Percentiles rank a stretch among this genome's conserved stretches.
Evolutionary conservation across 164 flowering plant genomes (phyloP).

Genomic region (Vitis rupestris): DNA sequence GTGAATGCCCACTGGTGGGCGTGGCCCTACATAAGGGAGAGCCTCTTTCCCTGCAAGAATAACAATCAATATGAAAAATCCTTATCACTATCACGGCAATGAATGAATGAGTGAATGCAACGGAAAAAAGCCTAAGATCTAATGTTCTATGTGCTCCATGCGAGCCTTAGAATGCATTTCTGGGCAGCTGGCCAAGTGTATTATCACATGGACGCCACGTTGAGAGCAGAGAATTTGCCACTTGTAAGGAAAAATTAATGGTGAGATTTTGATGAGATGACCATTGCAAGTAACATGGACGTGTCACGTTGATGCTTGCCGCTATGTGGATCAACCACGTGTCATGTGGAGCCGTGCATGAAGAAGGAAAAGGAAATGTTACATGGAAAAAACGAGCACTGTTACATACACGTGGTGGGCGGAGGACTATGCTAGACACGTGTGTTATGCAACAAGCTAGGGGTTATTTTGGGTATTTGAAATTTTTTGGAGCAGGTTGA

Average conservation of each 20-base stretch:
- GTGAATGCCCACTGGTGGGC: slow-evolving; percentile 78
- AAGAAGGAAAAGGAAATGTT: neutral
- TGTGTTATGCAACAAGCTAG: neutral
- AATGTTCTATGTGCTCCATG: too few species aligned
- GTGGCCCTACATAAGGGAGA: slow-evolving; percentile 49
- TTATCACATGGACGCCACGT: neutral
- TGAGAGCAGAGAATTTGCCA: neutral
- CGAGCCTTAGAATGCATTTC: too few species aligned
- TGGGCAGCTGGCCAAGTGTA: neutral
- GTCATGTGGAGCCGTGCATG: neutral
- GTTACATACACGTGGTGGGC: neutral
- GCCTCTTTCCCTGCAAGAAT: slow-evolving; percentile 55
- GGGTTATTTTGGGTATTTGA: neutral
- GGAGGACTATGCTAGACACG: neutral
- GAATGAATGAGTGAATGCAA: too few species aligned
- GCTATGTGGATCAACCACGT: neutral
- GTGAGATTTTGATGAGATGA: too few species aligned
- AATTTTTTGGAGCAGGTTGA: neutral
- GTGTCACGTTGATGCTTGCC: neutral
- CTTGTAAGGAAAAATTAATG: too few species aligned
- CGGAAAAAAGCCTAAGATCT: too few species aligned
- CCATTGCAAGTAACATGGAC: neutral
- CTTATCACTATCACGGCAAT: too few species aligned
- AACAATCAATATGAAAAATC: neutral
- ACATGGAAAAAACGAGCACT: neutral